phyloP scores from a whole-genome alignment of 192 early-diverging fungal species.

The Umbelopsis ramanniana region DNA sequence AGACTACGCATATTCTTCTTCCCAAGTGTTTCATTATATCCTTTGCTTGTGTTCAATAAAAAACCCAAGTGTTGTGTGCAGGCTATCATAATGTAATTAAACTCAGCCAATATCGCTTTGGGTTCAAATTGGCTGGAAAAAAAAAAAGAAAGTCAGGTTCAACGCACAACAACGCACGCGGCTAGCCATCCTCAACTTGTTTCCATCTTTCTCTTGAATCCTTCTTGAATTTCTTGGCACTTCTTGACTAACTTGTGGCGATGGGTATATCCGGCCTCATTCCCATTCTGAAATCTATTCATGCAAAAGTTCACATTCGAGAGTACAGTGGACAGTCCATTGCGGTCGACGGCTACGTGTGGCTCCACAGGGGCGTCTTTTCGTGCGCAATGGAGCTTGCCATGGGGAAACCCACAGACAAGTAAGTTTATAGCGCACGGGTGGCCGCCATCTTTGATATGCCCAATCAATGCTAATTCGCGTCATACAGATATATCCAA shows the following conservation, averaged over 20 bases:
- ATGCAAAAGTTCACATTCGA: conserved; percentile 66
- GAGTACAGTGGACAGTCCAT: conserved; percentile 75
- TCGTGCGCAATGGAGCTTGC: conserved; percentile 84
- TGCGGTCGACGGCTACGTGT: conserved; percentile 93
- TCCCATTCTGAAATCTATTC: conserved; percentile 77
- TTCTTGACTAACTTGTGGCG: neutral
- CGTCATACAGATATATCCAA: conserved; percentile 70
- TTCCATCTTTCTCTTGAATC: neutral
- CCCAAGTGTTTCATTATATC: conserved; percentile 10
- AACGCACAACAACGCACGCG: neutral
- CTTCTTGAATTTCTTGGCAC: neutral
- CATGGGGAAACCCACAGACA: conserved; percentile 66
- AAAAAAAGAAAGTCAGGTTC: neutral
- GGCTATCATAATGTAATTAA: neutral
- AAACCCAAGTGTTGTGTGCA: too few relatives aligned
- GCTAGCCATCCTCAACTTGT: neutral
- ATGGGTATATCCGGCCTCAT: conserved; percentile 95
- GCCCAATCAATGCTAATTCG: neutral
- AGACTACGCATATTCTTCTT: neutral
- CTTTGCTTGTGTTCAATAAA: neutral
- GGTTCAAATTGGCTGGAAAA: neutral
- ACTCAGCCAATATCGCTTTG: neutral
- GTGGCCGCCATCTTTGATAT: neutral
- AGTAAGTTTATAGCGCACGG: conserved; percentile 44
- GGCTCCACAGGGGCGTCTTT: conserved; percentile 92